Base-by-base conservation (phyloP, 148 eudicot species). In the Nepenthes gracilis region DNA sequence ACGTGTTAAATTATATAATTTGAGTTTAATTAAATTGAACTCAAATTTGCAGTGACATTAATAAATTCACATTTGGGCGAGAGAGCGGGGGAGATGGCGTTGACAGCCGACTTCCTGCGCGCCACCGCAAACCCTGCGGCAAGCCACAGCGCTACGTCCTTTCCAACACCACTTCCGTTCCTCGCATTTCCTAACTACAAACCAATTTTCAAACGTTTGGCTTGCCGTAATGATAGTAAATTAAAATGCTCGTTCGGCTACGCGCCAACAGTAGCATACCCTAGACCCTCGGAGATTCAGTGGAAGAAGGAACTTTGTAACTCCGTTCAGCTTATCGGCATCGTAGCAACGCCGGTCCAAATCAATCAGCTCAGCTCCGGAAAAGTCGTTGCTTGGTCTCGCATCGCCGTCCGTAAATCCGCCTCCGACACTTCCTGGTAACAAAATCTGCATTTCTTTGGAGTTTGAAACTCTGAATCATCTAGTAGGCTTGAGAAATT, bases 231-330 rank as follows among this genome's bases (percentile, higher is more conserved):
- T 23, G 23, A 23, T 23, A 71, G 38, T 5, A 59, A 68, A 59
- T 12, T 60, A 2, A 68, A 60, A 56, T 80, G 80, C 51, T 72
- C 82, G 1, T 33, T 50, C 35, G 74, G 70, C 36, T 78, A 81
- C 74, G 61, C 61, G 2, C 48, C 48, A 60, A 13, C 34, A 6
- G 58, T 49, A 11, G 38, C 59, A 55, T 79, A 80, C 63, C 77
- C 86, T 0, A 67, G 70, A 43, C 97, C 97, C 4, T 5, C 79
- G 11, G 94, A 86, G 70, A 79, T 84, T 38, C 81, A 64, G 67
- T 90, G 97, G 97, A 82, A 80, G 68, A 90, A 90, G 67, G 97
- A 90, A 64, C 72, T 90, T 6, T 75, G 81, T 43, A 90, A 90
- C 62, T 55, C 71, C 23, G 86, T 90, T 13, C 97, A 90, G 60